Base-by-base conservation (phyloP, 805 yeast species). In the Candida incommunis region DNA sequence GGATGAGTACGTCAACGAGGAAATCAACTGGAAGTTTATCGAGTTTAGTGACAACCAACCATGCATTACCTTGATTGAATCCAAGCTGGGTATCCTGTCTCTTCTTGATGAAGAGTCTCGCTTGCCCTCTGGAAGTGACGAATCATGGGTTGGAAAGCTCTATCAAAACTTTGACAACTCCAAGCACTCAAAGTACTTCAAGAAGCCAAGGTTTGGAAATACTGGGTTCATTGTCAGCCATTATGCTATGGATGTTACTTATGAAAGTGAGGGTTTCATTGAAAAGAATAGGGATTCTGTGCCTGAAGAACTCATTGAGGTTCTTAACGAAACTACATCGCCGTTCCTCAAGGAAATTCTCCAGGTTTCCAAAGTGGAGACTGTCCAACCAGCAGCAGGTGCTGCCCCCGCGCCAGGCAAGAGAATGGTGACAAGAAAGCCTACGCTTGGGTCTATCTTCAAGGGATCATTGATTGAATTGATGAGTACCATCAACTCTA, bases 261-360 rank as follows among this genome's bases (percentile, higher is more conserved):
- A 90, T 61, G 95, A 87, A 57, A 74, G 82, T 37, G 96, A 85
- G 49, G 97, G 97, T 1, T 90, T 90, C 61, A 84, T 90, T 57
- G 98, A 90, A 67, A 90, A 90, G 69, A 90, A 90, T 61, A 78
- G 97, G 68, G 98, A 90, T 63, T 86, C 97, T 4, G 96, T 90
- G 43, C 88, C 95, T 18, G 98, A 90, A 57, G 96, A 95, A 22
- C 94, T 87, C 57, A 66, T 90, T 50, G 96, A 86, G 50, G 87
- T 85, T 7, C 72, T 90, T 65, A 78, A 75, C 55, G 73, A 73
- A 15, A 66, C 95, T 0, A 68, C 73, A 16, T 87, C 83, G 60
- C 73, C 69, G 20, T 72, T 90, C 57, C 65, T 90, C 55, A 63
- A 65, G 45, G 76, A 75, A 21, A 76, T 90, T 26, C 65, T 90